Percentiles rank a stretch among this genome's conserved stretches.
Evolutionary conservation across 2,329 filamentous ascomycete species (phyloP).

Genomic region (Colletotrichum endophyticum): DNA sequence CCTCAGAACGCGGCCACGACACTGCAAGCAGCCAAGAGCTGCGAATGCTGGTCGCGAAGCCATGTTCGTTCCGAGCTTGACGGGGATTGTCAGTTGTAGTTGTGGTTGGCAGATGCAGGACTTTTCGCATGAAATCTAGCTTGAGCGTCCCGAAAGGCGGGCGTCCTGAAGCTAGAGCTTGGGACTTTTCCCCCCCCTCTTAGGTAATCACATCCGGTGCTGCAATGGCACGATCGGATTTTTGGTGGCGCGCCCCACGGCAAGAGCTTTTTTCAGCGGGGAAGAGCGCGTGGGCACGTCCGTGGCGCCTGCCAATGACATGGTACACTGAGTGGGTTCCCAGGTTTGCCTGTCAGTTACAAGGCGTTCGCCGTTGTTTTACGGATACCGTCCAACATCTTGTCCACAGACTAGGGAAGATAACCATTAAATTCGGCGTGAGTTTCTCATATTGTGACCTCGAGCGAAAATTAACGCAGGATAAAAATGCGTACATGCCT

Average conservation of each 20-base stretch:
- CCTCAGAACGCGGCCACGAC: slow-evolving; percentile 27
- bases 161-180: not conserved
- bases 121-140: not conserved
- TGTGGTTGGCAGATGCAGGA: not conserved
- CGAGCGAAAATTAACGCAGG: not conserved
- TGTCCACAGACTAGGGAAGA: not conserved
- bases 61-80: slow-evolving; percentile 18
- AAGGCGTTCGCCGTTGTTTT: too few species aligned
- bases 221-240: not conserved
- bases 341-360: not conserved
- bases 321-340: not conserved
- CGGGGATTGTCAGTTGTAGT: not conserved
- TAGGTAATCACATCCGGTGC: not conserved
- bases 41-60: slow-evolving; percentile 25
- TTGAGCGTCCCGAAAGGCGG: not conserved
- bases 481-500: not conserved
- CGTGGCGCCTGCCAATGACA: not conserved
- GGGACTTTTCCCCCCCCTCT: not conserved
- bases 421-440: not conserved
- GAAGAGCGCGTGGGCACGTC: not conserved
- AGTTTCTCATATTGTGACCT: not conserved
- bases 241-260: not conserved
- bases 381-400: not conserved
- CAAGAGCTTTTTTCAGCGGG: not conserved
- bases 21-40: slow-evolving; percentile 30